Evolutionary conservation across 208 protist species (phyloP), one percentile per base, ranked within the genome.

Genomic region (Strigomonas culicis): DNA sequence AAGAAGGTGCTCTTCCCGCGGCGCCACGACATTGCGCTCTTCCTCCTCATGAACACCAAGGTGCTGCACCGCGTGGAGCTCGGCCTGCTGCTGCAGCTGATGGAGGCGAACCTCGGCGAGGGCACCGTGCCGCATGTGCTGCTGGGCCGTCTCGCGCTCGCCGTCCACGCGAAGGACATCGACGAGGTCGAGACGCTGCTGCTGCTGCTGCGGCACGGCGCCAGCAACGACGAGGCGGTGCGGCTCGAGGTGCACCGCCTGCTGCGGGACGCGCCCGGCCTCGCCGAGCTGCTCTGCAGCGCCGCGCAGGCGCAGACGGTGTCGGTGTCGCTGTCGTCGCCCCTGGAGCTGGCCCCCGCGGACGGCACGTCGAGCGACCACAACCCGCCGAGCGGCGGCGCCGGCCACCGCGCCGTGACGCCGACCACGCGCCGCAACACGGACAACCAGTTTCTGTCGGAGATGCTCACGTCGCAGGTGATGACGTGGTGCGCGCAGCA

Each of bases 1-100:
- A 96, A 94, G 75, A 88, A 72, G 46, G 34, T 39, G 34, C 72
- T 96, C 44, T 93, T 96, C 68, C 77, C 88, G 22, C 90, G 76
- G 11, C 85, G 90, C 39, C 83, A 90, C 59, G 70, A 65, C 41
- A 64, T 96, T 17, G 81, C 87, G 44, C 88, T 90, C 51, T 69
- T 72, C 31, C 66, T 93, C 4, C 57, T 96, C 25, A 52, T 63
- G 39, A 74, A 80, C 47, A 81, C 74, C 49, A 63, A 74, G 8
- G 59, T 58, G 22, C 87, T 90, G 55, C 36, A 73, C 25, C 57
- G 74, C 50, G 53, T 83, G 30, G 70, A 79, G 27, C 66, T 72
- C 34, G 57, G 63, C n/a, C 63, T 65, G n/a, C 73, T 94, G 44
- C 65, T 71, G 4, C 80, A 88, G 68, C 75, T 96, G 27, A 60